Percentiles rank a stretch among this genome's conserved stretches.
These are phyloP conservation scores for Agrocybe pediades DNA, from an alignment of 768 basidiomycete genomes.

Conservation along the genomic window DNA sequence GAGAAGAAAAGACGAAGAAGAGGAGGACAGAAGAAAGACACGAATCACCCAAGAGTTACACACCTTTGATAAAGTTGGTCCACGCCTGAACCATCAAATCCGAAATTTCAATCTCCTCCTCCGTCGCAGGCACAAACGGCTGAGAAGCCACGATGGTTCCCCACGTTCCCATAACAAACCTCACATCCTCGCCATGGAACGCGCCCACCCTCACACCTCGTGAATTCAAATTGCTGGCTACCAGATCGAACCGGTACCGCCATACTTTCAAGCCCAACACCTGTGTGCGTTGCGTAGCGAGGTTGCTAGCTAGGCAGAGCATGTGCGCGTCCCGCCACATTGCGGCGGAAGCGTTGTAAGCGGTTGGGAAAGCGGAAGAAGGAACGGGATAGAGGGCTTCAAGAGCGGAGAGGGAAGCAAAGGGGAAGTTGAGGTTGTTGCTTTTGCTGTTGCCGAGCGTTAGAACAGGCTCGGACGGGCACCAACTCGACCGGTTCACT, in stretches of 20 bases:
- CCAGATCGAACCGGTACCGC: conserved; percentile 33
- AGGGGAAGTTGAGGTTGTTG: conserved; percentile 36
- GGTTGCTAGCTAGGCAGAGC: conserved; percentile 33
- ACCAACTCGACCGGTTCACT: background rate
- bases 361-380: conserved; percentile 27
- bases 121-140: conserved; percentile 30
- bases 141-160: conserved; percentile 31
- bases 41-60: background rate
- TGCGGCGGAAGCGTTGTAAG: conserved; percentile 33
- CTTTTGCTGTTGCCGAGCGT: conserved; percentile 21
- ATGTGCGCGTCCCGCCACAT: conserved; percentile 38
- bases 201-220: conserved; percentile 31
- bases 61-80: conserved; percentile 38
- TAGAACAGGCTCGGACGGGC: background rate
- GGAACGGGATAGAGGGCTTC: conserved; percentile 29
- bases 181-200: conserved; percentile 32
- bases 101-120: conserved; percentile 29
- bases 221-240: conserved; percentile 33
- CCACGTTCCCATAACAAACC: conserved; percentile 36
- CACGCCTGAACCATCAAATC: conserved; percentile 35
- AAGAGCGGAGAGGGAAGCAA: conserved; percentile 22
- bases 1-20: too few relatives aligned
- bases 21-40: too few relatives aligned
- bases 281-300: conserved; percentile 24
- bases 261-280: conserved; percentile 25